A percentile compares a stretch with the other conserved stretches of the same genome.
Conservation (phyloP, 768 basidiomycete genomes). For the Lentinula detonsa region DNA sequence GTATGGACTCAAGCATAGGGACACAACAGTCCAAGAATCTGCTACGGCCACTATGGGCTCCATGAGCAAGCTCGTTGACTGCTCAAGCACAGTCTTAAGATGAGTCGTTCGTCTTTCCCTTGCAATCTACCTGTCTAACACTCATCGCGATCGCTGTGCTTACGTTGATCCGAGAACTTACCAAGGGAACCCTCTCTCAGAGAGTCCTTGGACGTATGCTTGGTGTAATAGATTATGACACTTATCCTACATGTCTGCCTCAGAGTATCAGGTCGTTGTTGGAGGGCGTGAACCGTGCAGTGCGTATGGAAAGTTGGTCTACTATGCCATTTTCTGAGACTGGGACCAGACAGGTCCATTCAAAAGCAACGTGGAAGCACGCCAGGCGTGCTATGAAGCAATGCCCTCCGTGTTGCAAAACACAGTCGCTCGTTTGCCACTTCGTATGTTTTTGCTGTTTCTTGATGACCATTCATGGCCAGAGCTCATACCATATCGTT, state of each 20-base stretch:
- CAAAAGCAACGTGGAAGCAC: constrained; percentile 46
- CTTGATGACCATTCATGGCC: constrained; percentile 6
- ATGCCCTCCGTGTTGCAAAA: constrained; percentile 34
- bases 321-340: constrained; percentile 13
- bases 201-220: constrained; percentile 71
- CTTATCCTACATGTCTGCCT: constrained; percentile 46
- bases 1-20: constrained; percentile 64
- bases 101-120: constrained; percentile 38
- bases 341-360: constrained; percentile 13
- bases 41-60: constrained; percentile 65
- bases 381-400: constrained; percentile 43
- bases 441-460: constrained; percentile 27
- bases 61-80: constrained; percentile 67
- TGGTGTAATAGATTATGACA: constrained; percentile 61
- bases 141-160: neutral
- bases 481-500: neutral
- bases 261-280: constrained; percentile 55
- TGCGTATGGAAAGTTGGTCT: constrained; percentile 23
- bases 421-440: constrained; percentile 31
- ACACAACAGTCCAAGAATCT: constrained; percentile 61
- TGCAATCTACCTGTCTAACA: constrained; percentile 9
- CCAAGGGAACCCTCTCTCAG: constrained; percentile 46
- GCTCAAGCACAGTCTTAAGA: constrained; percentile 61
- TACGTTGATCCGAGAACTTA: constrained; percentile 65
- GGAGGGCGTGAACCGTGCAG: constrained; percentile 48